Conservation (phyloP, 805 yeast species). For the Suhomyces tanzawaensis region DNA sequence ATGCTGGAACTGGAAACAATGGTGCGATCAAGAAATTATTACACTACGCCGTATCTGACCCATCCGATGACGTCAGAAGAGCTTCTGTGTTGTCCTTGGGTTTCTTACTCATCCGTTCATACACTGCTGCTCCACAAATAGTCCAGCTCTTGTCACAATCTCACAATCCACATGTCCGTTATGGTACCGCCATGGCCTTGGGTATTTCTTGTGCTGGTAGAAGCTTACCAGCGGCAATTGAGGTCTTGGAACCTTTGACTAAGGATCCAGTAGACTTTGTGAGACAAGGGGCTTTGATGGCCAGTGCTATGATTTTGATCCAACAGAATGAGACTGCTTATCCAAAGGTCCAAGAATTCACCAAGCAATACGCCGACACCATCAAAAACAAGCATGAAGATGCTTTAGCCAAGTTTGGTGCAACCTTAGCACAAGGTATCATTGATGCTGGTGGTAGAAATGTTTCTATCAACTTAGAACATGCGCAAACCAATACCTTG, state of each 20-base stretch:
- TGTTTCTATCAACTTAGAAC: slow-evolving; percentile 89
- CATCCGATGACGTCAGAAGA: slow-evolving; percentile 93
- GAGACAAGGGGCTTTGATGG: slow-evolving; percentile 95
- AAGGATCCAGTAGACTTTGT: slow-evolving; percentile 96
- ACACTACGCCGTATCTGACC: slow-evolving; percentile 95
- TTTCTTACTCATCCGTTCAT: slow-evolving; percentile 84
- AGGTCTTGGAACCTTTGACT: slow-evolving; percentile 86
- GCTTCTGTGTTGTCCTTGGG: slow-evolving; percentile 93
- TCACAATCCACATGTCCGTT: slow-evolving; percentile 96
- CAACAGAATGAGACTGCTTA: slow-evolving; percentile 79
- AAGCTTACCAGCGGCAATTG: slow-evolving; percentile 82
- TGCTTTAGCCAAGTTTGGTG: slow-evolving; percentile 96
- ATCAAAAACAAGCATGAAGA: slow-evolving; percentile 89
- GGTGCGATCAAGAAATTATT: slow-evolving; percentile 79
- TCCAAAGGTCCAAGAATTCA: slow-evolving; percentile 77
- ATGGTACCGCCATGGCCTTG: slow-evolving; percentile 95
- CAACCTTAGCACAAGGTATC: slow-evolving; percentile 94
- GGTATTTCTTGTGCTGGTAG: slow-evolving; percentile 98
- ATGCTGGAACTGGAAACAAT: slow-evolving; percentile 94
- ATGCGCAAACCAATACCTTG: slow-evolving; percentile 82
- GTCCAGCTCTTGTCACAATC: slow-evolving; percentile 90
- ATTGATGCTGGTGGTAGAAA: slow-evolving; percentile 98
- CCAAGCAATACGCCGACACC: slow-evolving; percentile 71
- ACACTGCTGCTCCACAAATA: slow-evolving; percentile 90
- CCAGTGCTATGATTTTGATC: slow-evolving; percentile 85